Evolutionary conservation across 1,284 basidiomycete genomes (phyloP).

Genomic region (Moesziomyces antarcticus): DNA sequence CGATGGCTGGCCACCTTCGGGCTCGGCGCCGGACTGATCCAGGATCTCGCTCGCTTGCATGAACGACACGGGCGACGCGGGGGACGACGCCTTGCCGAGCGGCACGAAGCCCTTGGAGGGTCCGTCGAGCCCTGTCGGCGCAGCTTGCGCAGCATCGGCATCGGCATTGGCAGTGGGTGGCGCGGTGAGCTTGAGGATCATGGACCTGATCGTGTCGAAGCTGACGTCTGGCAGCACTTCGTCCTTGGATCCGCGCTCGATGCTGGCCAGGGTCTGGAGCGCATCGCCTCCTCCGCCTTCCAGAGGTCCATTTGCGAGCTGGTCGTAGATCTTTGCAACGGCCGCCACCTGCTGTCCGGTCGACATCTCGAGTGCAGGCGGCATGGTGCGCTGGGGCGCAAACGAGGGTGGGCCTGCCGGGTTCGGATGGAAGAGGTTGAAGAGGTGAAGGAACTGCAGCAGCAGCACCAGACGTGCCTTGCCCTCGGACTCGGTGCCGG

Average conservation of each 20-base stretch:
- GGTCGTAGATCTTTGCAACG: slow-evolving; percentile 39
- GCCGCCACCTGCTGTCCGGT: slow-evolving; percentile 46
- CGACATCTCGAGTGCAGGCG: slow-evolving; percentile 36
- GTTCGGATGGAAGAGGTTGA: slow-evolving; percentile 44
- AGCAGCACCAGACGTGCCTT: slow-evolving; percentile 35
- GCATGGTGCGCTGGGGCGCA: slow-evolving; percentile 28
- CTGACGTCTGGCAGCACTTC: slow-evolving; percentile 39
- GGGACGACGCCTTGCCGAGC: slow-evolving; percentile 5
- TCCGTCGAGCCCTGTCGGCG: slow-evolving; percentile 18
- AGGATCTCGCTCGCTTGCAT: slow-evolving; percentile 44
- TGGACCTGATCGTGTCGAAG: slow-evolving; percentile 30
- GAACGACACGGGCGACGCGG: slow-evolving; percentile 34
- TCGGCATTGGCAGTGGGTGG: slow-evolving; percentile 21
- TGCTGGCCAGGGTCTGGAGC: slow-evolving; percentile 32
- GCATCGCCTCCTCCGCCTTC: slow-evolving; percentile 45
- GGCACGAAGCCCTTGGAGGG: slow-evolving; percentile 23
- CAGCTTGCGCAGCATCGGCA: background rate
- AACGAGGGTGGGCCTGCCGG: slow-evolving; percentile 25
- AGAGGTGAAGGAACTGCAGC: slow-evolving; percentile 54
- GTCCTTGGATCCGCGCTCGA: slow-evolving; percentile 27
- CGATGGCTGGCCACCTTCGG: slow-evolving; percentile 27
- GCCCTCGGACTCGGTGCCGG: slow-evolving; percentile 7
- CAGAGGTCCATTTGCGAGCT: slow-evolving; percentile 45
- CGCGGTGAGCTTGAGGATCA: slow-evolving; percentile 46
- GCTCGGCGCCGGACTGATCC: slow-evolving; percentile 21